Evolutionary conservation across 1,284 basidiomycete genomes (phyloP).

Genomic region (Cryptococcus hybrid): DNA sequence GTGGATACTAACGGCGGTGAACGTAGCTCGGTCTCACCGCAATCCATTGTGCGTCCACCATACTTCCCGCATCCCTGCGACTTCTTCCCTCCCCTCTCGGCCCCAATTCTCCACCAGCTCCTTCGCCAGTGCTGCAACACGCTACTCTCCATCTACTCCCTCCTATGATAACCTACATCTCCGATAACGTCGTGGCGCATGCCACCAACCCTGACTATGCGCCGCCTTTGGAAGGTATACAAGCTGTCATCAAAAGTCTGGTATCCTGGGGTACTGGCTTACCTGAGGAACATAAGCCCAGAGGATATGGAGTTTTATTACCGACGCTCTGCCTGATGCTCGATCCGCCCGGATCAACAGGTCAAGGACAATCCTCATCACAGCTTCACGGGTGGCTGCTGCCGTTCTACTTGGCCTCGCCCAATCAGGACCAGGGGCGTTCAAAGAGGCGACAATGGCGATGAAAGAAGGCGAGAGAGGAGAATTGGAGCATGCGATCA

Average conservation of each 20-base stretch:
- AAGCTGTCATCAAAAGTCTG: slow-evolving; percentile 80
- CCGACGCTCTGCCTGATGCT: slow-evolving; percentile 75
- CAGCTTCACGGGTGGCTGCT: slow-evolving; percentile 64
- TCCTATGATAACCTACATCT: slow-evolving; percentile 72
- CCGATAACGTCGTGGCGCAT: slow-evolving; percentile 60
- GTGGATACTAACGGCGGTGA: not conserved
- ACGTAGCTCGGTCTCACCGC: slow-evolving; percentile 69
- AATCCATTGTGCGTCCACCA: slow-evolving; percentile 80
- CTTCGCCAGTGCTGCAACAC: slow-evolving; percentile 61
- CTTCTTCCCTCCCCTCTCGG: slow-evolving; percentile 17
- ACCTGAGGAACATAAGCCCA: slow-evolving; percentile 62
- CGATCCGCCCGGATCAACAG: slow-evolving; percentile 54
- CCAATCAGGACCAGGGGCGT: slow-evolving; percentile 67
- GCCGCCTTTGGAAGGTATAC: slow-evolving; percentile 56
- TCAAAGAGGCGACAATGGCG: slow-evolving; percentile 79
- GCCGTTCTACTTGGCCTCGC: slow-evolving; percentile 75
- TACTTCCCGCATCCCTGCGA: slow-evolving; percentile 60
- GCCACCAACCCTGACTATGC: slow-evolving; percentile 46
- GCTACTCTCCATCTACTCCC: slow-evolving; percentile 74
- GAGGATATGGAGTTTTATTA: slow-evolving; percentile 71
- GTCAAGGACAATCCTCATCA: slow-evolving; percentile 41
- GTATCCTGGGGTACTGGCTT: slow-evolving; percentile 62
- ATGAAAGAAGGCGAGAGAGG: slow-evolving; percentile 63
- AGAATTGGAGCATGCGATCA: slow-evolving; percentile 71
- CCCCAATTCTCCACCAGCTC: slow-evolving; percentile 21